Conservation (phyloP, 768 basidiomycete genomes). For the Lactifluus hygrophoroides region DNA sequence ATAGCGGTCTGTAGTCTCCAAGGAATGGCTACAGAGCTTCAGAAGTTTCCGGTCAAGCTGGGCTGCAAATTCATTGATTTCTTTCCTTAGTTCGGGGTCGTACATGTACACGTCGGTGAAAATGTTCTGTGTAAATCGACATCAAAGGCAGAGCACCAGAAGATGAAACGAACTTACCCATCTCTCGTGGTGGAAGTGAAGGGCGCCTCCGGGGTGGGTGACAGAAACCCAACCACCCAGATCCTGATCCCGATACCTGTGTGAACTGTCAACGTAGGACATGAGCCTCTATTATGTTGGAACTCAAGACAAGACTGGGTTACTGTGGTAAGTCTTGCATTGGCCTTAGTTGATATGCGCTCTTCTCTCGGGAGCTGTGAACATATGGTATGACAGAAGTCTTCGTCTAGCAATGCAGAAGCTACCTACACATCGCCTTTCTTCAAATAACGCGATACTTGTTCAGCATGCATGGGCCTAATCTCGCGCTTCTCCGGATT, state of each 20-base stretch:
- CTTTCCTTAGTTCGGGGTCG: neutral
- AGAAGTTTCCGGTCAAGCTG: neutral
- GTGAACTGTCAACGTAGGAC: neutral
- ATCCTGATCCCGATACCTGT: too few species aligned
- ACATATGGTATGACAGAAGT: neutral
- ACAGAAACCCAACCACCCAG: neutral
- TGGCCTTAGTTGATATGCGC: neutral
- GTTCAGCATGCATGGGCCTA: constrained; percentile 1
- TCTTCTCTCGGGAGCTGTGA: neutral
- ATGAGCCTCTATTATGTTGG: too few species aligned
- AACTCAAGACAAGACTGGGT: too few species aligned
- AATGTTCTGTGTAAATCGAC: neutral
- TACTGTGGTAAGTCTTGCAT: neutral
- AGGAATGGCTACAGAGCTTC: neutral
- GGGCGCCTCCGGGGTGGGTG: neutral
- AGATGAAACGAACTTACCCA: neutral
- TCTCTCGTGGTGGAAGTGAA: constrained; percentile 5
- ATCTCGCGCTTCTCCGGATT: neutral
- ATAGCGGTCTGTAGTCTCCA: neutral
- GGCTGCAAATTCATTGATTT: neutral
- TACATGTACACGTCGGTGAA: constrained; percentile 16
- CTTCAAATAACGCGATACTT: constrained; percentile 11
- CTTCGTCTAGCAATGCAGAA: neutral
- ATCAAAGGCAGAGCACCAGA: neutral
- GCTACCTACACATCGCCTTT: constrained; percentile 3